phyloP scores from a whole-genome alignment of 1,139 yeast genomes.

The Keqinozyma sinolaborantium region DNA sequence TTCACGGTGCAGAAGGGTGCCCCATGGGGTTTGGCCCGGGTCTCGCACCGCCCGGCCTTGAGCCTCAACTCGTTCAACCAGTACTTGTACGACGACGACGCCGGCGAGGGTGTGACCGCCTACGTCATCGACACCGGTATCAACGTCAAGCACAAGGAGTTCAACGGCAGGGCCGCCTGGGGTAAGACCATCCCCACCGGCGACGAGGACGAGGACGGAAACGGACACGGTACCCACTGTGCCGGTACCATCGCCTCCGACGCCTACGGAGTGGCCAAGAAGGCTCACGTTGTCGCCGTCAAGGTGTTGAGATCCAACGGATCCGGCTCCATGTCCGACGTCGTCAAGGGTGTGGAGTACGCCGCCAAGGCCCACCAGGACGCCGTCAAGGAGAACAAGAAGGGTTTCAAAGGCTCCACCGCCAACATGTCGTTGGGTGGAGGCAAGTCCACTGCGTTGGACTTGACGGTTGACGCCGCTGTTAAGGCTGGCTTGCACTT shows the following conservation, averaged over 20 bases:
- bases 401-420: constrained; percentile 43
- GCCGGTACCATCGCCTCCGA: constrained; percentile 45
- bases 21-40: constrained; percentile 41
- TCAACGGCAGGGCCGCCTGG: constrained; percentile 42
- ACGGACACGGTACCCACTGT: constrained; percentile 57
- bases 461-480: constrained; percentile 42
- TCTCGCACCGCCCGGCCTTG: constrained; percentile 47
- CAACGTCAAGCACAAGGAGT: constrained; percentile 36
- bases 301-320: constrained; percentile 41
- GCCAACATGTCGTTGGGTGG: constrained; percentile 46
- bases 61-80: constrained; percentile 42
- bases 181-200: constrained; percentile 39
- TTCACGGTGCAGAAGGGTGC: constrained; percentile 36
- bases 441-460: constrained; percentile 38
- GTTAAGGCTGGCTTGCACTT: constrained; percentile 38
- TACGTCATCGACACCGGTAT: constrained; percentile 45
- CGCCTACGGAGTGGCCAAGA: constrained; percentile 41
- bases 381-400: constrained; percentile 22
- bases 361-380: constrained; percentile 36
- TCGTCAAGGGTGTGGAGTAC: constrained; percentile 42
- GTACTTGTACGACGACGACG: constrained; percentile 35
- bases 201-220: constrained; percentile 31
- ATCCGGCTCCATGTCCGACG: constrained; percentile 39
- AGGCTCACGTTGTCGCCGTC: constrained; percentile 39
- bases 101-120: constrained; percentile 43